A percentile compares a stretch with the other conserved stretches of the same genome.
Conservation (phyloP, 805 yeast genomes). For the Nakazawaea wyomingensis region DNA sequence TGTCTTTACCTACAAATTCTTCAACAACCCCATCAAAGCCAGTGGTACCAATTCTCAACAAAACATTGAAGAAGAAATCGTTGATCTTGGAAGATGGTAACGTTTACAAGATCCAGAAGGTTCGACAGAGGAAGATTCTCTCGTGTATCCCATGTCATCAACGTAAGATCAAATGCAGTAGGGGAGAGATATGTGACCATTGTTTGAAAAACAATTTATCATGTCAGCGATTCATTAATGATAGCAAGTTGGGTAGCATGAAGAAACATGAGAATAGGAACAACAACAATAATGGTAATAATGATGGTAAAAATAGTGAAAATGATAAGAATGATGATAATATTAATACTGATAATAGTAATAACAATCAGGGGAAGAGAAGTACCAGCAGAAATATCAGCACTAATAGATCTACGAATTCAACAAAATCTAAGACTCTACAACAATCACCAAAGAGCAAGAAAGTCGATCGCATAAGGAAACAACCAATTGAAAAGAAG, state of each 20-base stretch:
- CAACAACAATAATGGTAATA: neutral
- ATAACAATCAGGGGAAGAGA: neutral
- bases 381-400: too few species aligned
- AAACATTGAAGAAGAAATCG: constrained; percentile 15
- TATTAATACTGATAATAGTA: neutral
- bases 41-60: constrained; percentile 4
- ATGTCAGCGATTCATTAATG: constrained; percentile 55
- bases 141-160: constrained; percentile 62
- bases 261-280: constrained; percentile 12
- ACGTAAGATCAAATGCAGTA: constrained; percentile 62
- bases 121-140: constrained; percentile 54
- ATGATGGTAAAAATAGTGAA: neutral
- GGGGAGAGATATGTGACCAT: constrained; percentile 48
- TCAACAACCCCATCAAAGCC: neutral
- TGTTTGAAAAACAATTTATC: constrained; percentile 44
- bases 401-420: too few species aligned
- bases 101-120: constrained; percentile 54
- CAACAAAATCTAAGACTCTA: too few species aligned
- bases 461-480: too few species aligned
- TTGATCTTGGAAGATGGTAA: constrained; percentile 43
- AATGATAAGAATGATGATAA: neutral
- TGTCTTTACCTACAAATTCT: neutral
- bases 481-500: too few species aligned
- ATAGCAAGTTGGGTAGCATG: constrained; percentile 39
- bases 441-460: too few species aligned